Percentiles rank a stretch among this genome's conserved stretches.
Conservation (phyloP, 2,329 filamentous ascomycete species). For the Colletotrichum sp. region DNA sequence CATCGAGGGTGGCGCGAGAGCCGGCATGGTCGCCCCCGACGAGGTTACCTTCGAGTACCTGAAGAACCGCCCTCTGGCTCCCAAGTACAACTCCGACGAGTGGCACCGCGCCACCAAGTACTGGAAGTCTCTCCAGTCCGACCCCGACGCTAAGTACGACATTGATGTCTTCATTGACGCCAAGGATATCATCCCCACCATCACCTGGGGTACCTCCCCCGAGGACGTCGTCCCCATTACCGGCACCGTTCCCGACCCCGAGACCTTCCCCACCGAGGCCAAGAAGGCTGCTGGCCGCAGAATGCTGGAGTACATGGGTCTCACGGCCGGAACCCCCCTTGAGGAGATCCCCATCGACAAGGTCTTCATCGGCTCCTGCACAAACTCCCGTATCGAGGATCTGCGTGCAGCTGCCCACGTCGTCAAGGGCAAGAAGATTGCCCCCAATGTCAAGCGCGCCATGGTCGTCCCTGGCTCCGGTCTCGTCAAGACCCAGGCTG, state of each 20-base stretch:
- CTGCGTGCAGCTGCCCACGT: constrained; percentile 85
- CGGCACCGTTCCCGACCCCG: constrained; percentile 86
- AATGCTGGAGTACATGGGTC: constrained; percentile 95
- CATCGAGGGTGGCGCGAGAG: constrained; percentile 93
- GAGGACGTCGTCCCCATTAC: constrained; percentile 97
- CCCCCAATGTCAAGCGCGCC: constrained; percentile 87
- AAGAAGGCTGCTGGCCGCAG: constrained; percentile 83
- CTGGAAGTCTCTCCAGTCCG: constrained; percentile 86
- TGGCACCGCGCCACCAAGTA: constrained; percentile 90
- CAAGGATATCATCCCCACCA: constrained; percentile 91
- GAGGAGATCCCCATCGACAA: constrained; percentile 94
- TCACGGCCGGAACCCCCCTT: constrained; percentile 85
- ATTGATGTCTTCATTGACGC: constrained; percentile 87
- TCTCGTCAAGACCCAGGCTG: constrained; percentile 89
- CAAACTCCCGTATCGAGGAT: constrained; percentile 96
- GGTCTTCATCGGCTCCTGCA: constrained; percentile 98
- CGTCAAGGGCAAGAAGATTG: constrained; percentile 86
- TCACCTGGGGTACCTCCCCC: constrained; percentile 96
- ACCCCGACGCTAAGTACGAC: constrained; percentile 89
- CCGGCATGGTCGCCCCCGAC: constrained; percentile 96
- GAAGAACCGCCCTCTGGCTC: constrained; percentile 87
- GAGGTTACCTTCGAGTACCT: constrained; percentile 95
- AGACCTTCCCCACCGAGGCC: constrained; percentile 79
- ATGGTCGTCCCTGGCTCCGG: constrained; percentile 98
- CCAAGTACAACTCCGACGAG: constrained; percentile 80